Percentiles rank a stretch among this genome's conserved stretches.
Conservation (phyloP, 1,284 basidiomycete species). For the Puccinia horiana region DNA sequence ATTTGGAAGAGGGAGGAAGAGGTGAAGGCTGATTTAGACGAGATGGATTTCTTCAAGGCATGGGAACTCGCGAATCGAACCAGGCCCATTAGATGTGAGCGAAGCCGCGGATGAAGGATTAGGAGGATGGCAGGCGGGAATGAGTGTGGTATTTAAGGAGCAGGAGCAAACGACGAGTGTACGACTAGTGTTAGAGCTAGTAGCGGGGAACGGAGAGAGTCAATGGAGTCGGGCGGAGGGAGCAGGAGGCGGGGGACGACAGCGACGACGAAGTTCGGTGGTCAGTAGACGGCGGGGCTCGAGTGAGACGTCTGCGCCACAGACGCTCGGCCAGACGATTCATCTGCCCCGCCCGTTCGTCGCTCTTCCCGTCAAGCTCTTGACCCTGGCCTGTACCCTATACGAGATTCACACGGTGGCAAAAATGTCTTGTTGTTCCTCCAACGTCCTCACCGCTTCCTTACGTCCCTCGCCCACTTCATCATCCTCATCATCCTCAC, state of each 20-base stretch:
- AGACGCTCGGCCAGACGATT: constrained; percentile 6
- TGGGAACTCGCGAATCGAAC: constrained; percentile 40
- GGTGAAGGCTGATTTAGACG: background rate
- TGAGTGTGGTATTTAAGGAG: constrained; percentile 2
- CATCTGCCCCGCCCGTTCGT: constrained; percentile 32
- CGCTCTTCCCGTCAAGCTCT: constrained; percentile 22
- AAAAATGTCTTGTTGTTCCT: background rate
- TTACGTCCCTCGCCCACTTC: background rate
- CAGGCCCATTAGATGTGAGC: constrained; percentile 34
- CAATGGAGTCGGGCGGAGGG: background rate
- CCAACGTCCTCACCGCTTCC: background rate
- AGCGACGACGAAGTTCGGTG: background rate
- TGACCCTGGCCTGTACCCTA: background rate
- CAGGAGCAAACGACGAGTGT: background rate
- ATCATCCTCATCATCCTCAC: background rate
- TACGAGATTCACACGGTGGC: constrained; percentile 41
- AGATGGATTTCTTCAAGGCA: constrained; percentile 3
- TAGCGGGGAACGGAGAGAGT: background rate
- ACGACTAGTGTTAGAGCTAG: constrained; percentile 31
- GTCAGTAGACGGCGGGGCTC: background rate
- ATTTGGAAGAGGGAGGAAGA: background rate
- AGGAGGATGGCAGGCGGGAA: background rate
- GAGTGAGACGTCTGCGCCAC: background rate
- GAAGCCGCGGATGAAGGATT: constrained; percentile 28
- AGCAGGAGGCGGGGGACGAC: background rate